phyloP scores from a whole-genome alignment of 352 stramenopile genomes.

The Pythium diclinum region DNA sequence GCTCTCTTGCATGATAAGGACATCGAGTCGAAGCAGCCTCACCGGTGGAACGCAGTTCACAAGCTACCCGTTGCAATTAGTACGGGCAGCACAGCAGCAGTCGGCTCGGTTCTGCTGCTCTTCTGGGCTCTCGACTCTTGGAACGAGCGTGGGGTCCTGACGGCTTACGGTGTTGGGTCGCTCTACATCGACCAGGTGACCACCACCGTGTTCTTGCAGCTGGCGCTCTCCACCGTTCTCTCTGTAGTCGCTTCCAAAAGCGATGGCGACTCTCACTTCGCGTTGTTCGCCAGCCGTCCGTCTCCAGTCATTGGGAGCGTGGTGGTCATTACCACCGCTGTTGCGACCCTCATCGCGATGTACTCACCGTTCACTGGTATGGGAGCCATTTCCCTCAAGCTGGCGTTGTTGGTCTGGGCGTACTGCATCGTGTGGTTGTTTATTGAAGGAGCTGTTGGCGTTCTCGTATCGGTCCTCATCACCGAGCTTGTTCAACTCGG shows the following conservation, averaged over 20 bases:
- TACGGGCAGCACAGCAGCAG: slow-evolving; percentile 75
- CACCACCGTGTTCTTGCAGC: slow-evolving; percentile 94
- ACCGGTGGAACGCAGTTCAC: slow-evolving; percentile 71
- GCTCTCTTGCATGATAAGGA: slow-evolving; percentile 13
- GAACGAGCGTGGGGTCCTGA: slow-evolving; percentile 63
- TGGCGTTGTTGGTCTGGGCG: slow-evolving; percentile 84
- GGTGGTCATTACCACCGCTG: not conserved
- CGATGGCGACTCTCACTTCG: slow-evolving; percentile 21
- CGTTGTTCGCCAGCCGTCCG: slow-evolving; percentile 76
- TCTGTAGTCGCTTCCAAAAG: slow-evolving; percentile 90
- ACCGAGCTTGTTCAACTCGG: slow-evolving; percentile 38
- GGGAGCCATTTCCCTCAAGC: slow-evolving; percentile 67
- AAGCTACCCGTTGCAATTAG: slow-evolving; percentile 54
- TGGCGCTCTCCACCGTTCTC: slow-evolving; percentile 92
- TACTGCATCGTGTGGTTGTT: slow-evolving; percentile 89
- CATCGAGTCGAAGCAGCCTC: slow-evolving; percentile 81
- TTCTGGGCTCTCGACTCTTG: slow-evolving; percentile 85
- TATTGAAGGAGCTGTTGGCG: slow-evolving; percentile 81
- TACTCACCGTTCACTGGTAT: slow-evolving; percentile 80
- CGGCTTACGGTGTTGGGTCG: slow-evolving; percentile 50
- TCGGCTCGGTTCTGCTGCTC: slow-evolving; percentile 80
- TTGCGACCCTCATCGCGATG: slow-evolving; percentile 61
- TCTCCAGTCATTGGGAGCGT: slow-evolving; percentile 53
- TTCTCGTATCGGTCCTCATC: slow-evolving; percentile 54
- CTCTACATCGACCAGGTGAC: slow-evolving; percentile 89